Conservation (phyloP, 1,284 basidiomycete genomes). For the Xerocomus amazonicus region DNA sequence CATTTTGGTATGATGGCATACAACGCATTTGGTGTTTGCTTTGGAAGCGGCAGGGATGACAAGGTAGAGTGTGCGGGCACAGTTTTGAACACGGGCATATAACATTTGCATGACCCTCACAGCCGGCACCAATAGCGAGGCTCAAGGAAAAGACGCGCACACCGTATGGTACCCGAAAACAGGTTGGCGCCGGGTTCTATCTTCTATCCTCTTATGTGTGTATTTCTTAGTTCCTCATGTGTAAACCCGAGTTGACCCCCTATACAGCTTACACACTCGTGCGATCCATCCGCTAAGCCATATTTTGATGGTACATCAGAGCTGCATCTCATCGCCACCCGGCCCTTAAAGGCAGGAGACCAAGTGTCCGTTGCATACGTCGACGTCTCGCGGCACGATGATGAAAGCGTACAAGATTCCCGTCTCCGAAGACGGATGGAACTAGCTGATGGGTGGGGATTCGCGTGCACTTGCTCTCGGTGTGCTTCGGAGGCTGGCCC, state of each 20-base stretch:
- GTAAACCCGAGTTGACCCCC: neutral
- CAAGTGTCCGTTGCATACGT: conserved; percentile 72
- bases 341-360: conserved; percentile 66
- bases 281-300: conserved; percentile 59
- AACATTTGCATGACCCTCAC: conserved; percentile 18
- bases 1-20: conserved; percentile 69
- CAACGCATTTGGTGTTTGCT: conserved; percentile 70
- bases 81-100: conserved; percentile 2
- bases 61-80: conserved; percentile 44
- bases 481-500: conserved; percentile 54
- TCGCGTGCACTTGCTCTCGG: conserved; percentile 65
- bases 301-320: conserved; percentile 64
- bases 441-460: conserved; percentile 75
- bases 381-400: conserved; percentile 53
- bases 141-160: conserved; percentile 74
- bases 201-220: conserved; percentile 69
- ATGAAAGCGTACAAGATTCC: conserved; percentile 51
- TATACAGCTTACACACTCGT: conserved; percentile 61
- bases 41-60: conserved; percentile 60
- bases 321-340: conserved; percentile 61
- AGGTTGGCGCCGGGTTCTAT: conserved; percentile 72
- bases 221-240: conserved; percentile 4
- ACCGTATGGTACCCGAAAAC: conserved; percentile 65
- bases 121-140: conserved; percentile 49
- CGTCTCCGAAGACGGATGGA: conserved; percentile 64